Conservation (phyloP, 805 yeast genomes). For the Kodamaea fukazawae region DNA sequence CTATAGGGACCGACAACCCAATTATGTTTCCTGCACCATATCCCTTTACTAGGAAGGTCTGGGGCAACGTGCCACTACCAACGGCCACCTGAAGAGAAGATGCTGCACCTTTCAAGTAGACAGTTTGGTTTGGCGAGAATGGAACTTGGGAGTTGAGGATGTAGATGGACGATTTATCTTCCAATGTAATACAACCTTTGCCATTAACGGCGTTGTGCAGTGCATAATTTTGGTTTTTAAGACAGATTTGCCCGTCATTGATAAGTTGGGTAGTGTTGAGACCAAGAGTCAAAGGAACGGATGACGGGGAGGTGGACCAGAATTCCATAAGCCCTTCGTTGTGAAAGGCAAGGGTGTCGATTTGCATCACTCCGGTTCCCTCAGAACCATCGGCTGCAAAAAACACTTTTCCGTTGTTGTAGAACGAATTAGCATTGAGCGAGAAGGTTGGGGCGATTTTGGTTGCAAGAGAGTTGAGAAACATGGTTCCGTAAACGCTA, state of each 20-base stretch:
- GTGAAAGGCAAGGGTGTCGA: constrained; percentile 5
- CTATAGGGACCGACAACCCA: constrained; percentile 11
- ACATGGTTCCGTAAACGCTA: constrained; percentile 16
- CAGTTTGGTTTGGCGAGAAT: constrained; percentile 7
- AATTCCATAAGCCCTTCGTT: constrained; percentile 21
- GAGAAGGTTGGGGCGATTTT: constrained; percentile 6
- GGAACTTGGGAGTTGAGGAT: constrained; percentile 2
- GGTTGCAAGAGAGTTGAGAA: constrained; percentile 14
- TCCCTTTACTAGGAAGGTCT: constrained; percentile 22
- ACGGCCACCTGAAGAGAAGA: constrained; percentile 15
- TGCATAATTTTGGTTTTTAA: constrained; percentile 17
- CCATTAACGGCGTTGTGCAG: constrained; percentile 23
- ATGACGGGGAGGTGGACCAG: constrained; percentile 12
- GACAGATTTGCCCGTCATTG: constrained; percentile 20
- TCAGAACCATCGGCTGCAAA: constrained; percentile 11
- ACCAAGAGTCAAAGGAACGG: background rate
- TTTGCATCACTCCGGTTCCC: constrained; percentile 9
- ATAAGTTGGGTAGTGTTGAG: background rate
- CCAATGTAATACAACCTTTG: constrained; percentile 25
- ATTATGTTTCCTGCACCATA: constrained; percentile 26
- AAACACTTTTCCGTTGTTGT: constrained; percentile 10
- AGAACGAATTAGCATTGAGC: constrained; percentile 5
- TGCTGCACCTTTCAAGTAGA: constrained; percentile 7
- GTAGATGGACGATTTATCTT: constrained; percentile 10
- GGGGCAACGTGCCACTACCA: constrained; percentile 9